Evolutionary conservation across 2,329 filamentous ascomycete genomes (phyloP), one percentile per base, ranked within the genome.

Genomic region (Colletotrichum limetticola): DNA sequence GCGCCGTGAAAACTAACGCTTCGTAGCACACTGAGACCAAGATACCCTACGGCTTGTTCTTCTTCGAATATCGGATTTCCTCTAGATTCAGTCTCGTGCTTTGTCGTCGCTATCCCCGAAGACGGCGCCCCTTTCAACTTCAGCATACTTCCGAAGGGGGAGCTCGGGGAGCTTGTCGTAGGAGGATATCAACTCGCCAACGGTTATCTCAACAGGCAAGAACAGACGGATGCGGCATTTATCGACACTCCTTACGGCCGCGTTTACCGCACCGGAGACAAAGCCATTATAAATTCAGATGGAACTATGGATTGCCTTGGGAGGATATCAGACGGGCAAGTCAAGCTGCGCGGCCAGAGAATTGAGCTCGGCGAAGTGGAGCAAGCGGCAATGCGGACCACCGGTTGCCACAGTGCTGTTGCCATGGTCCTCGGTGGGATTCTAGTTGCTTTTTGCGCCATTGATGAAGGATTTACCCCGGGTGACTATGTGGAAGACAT

Each of bases 221-320:
- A 95, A 60, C 91, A 97, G 79, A 98, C 94, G 0, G 83, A 85
- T 1, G 84, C 87, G 22, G 91, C 91, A 0, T 98, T 98, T 78
- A 84, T 98, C 16, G 79, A 91, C 0, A 91, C 92, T 30, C 83
- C 86, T 0, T 92, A 91, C 79, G 95, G 94, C 4, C 86, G 87
- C 4, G 84, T 97, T 0, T 98, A 98, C 81, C 89, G 94, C 35
- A 98, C 95, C 0, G 95, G 95, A 0, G 95, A 98, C 81, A 94
- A 93, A 78, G 95, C 93, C 5, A 88, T 89, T 26, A 86, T 97
- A 61, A 87, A 88, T 2, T 76, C 86, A 0, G 87, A 93, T 72
- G 94, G 95, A 1, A 89, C 87, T 0, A 86, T 98, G n/a, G 93
- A 97, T 80, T 97, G 94, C 78, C 86, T 95, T 42, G 95, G 95